Conservation (phyloP, 805 yeast genomes). For the Schizosaccharomyces octosporus region DNA sequence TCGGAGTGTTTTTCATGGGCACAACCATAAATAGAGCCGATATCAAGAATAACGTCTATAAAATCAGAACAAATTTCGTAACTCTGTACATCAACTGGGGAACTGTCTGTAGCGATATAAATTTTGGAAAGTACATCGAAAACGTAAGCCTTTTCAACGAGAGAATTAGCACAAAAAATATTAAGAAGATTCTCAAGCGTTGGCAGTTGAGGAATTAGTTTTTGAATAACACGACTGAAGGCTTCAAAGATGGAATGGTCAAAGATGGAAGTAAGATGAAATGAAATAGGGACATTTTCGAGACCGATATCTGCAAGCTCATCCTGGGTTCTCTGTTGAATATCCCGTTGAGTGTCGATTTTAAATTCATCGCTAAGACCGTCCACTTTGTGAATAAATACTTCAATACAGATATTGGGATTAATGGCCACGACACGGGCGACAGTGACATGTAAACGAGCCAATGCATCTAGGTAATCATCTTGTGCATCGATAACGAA, state of each 20-base stretch:
- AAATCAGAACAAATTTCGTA: constrained; percentile 95
- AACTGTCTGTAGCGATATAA: constrained; percentile 85
- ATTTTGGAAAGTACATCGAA: constrained; percentile 83
- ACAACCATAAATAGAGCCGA: constrained; percentile 24
- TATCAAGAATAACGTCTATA: constrained; percentile 76
- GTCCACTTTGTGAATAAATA: constrained; percentile 83
- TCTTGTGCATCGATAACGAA: constrained; percentile 91
- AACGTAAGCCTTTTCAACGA: constrained; percentile 75
- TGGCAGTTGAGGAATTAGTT: constrained; percentile 69
- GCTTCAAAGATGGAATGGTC: constrained; percentile 94
- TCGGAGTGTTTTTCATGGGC: constrained; percentile 1
- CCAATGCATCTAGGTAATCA: constrained; percentile 76
- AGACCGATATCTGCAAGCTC: constrained; percentile 71
- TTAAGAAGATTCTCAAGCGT: constrained; percentile 72
- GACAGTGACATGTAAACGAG: constrained; percentile 67
- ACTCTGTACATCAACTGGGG: constrained; percentile 84
- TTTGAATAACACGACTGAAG: constrained; percentile 76
- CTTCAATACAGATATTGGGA: constrained; percentile 71
- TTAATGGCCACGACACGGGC: constrained; percentile 68
- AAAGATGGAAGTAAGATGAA: constrained; percentile 77
- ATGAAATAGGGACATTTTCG: constrained; percentile 75
- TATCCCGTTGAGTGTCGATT: constrained; percentile 84
- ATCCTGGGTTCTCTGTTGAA: constrained; percentile 86
- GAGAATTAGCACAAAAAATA: constrained; percentile 64
- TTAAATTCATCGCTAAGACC: constrained; percentile 85